Evolutionary conservation across 108 stramenopile species (phyloP), one percentile per base, ranked within the genome.

Genomic region (Epipyxis sp.): DNA sequence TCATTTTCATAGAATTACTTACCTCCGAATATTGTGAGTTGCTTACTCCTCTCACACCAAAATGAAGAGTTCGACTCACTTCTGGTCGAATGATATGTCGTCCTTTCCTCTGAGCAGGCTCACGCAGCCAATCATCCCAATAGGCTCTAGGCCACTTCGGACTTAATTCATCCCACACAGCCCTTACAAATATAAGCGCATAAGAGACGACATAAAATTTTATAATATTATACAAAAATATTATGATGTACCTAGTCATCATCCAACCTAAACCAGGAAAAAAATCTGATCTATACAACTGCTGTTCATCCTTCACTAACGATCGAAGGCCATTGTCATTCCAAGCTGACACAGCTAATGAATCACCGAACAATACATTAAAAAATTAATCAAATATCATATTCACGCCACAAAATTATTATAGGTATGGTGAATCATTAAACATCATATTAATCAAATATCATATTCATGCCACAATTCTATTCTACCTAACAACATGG

Each of bases 41-140:
- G 67, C 87, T 88, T 2, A 90, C 85, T 40, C 91, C 93, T 30
- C 87, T 89, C 29, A 85, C 54, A 0, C 91, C 92, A 84, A 92
- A 94, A 78, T 95, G 94, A 82, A 87, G 91, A 1, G 93, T 93
- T 45, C 96, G 87, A 61, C 89, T 91, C 32, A 87, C 69, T 76
- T 86, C 85, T 41, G 94, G 95, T 41, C 94, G 88, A 3, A 94
- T 62, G 44, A 92, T 77, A 34, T 94, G 91, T 40, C 94, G 79
- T 27, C 85, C 91, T 76, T 89, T n/a, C 41, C 94, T 87, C 57
- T 89, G 87, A 50, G 59, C 81, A 20, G 91, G 88, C 76, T 94
- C 94, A n/a, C 96, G 80, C 41, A 97, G 78, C 96, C 96, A 97
- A 78, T 97, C 96, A 84, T 97, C 96, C 96, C 96, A 97, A 77